Evolutionary conservation across 148 eudicot species (phyloP).

Genomic region (Silene latifolia): DNA sequence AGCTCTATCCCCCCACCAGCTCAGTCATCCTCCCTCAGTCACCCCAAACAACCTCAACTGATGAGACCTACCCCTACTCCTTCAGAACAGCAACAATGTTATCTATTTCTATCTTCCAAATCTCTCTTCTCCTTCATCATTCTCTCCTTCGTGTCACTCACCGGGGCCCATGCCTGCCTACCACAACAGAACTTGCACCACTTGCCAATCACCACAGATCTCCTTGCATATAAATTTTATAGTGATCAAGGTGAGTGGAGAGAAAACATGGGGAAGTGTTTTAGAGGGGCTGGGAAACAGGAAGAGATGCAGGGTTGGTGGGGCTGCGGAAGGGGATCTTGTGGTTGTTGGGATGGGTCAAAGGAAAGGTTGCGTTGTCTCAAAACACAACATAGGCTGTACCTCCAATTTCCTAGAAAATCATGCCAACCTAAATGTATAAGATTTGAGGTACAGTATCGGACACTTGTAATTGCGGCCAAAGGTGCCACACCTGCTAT

Average conservation of each 20-base stretch:
- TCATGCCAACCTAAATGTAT: neutral
- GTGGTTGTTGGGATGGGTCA: neutral
- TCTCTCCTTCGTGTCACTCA: no score
- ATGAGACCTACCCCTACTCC: neutral
- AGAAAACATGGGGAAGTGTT: neutral
- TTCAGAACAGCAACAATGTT: no score
- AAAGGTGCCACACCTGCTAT: neutral
- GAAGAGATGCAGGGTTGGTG: neutral
- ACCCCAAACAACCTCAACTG: neutral
- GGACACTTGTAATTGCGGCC: neutral
- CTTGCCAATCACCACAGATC: neutral
- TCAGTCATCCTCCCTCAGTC: neutral
- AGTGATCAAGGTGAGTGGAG: neutral
- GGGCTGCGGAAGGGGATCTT: neutral
- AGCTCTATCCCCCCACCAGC: neutral
- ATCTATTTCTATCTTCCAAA: no score
- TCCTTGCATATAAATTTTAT: neutral
- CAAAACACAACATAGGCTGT: neutral
- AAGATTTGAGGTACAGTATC: no score
- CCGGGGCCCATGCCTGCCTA: neutral
- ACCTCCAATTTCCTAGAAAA: neutral
- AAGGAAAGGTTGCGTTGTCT: neutral
- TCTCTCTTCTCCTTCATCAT: no score
- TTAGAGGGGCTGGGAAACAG: neutral
- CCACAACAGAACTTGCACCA: neutral